phyloP scores from a whole-genome alignment of 148 eudicot species.

The Rhododendron ferrugineum region DNA sequence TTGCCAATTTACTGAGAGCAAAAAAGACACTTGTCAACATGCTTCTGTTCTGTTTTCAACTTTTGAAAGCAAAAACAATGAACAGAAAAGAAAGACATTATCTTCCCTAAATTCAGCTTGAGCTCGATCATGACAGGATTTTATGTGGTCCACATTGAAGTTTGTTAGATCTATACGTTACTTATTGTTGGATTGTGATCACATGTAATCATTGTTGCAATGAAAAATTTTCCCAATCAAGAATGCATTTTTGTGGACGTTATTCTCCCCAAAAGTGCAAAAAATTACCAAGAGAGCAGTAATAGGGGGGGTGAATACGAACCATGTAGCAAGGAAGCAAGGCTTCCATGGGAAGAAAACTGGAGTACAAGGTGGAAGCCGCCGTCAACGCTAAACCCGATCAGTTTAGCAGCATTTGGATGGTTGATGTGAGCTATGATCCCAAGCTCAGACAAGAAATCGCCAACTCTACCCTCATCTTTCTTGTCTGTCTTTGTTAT shows the following conservation, averaged over 20 bases:
- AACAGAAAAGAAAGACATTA: no score
- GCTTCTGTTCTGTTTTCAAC: no score
- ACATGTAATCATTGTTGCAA: no score
- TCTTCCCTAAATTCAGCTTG: no score
- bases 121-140: no score
- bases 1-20: no score
- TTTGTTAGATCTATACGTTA: not conserved
- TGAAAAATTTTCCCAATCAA: not conserved
- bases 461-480: conserved; percentile 59
- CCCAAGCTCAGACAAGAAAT: conserved; percentile 89
- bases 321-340: conserved; percentile 77
- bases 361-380: conserved; percentile 83
- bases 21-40: no score
- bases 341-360: conserved; percentile 65
- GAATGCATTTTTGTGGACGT: not conserved
- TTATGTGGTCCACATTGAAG: not conserved
- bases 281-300: not conserved
- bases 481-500: conserved; percentile 61
- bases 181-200: not conserved
- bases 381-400: conserved; percentile 66
- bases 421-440: conserved; percentile 92
- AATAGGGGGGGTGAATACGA: not conserved
- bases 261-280: not conserved
- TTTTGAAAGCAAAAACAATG: no score
- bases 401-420: conserved; percentile 64